Evolutionary conservation across 306 rosid species (phyloP).

Genomic region (Adenanthera pavonina): DNA sequence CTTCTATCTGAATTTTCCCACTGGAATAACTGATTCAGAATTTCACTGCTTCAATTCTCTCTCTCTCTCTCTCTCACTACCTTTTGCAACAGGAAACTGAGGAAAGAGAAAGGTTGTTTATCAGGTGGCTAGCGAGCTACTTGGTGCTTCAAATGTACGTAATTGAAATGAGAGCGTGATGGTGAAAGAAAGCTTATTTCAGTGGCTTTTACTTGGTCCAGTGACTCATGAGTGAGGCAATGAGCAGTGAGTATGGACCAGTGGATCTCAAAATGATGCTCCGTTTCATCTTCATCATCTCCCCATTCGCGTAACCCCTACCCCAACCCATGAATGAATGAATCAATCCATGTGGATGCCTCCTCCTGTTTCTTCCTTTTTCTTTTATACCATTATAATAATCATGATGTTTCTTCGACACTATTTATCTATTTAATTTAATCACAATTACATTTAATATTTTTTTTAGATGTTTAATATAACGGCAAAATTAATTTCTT

Average conservation of each 20-base stretch:
- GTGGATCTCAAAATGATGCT: conserved; percentile 32
- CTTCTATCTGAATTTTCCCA: conserved; percentile 5
- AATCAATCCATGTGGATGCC: neutral
- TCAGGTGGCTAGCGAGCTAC: neutral
- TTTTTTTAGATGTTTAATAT: no score
- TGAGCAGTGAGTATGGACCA: conserved; percentile 23
- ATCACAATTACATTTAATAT: no score
- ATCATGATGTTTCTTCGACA: neutral
- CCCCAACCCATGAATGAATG: neutral
- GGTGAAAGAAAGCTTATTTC: conserved; percentile 39
- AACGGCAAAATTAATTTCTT: no score
- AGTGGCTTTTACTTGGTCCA: neutral
- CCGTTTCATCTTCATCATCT: neutral
- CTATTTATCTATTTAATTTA: no score
- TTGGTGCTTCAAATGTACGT: neutral
- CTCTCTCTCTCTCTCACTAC: conserved; percentile 17
- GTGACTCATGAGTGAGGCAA: neutral
- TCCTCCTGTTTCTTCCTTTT: neutral
- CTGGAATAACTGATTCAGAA: conserved; percentile 40
- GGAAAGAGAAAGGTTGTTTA: conserved; percentile 40
- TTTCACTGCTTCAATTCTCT: conserved; percentile 38
- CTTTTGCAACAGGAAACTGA: conserved; percentile 39
- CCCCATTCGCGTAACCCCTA: neutral
- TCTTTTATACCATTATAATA: neutral
- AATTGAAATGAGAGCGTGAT: neutral